A percentile compares a stretch with the other conserved stretches of the same genome.
These are phyloP conservation scores for Lycium barbarum DNA, from an alignment of 257 asterid species.

Conservation along the genomic window DNA sequence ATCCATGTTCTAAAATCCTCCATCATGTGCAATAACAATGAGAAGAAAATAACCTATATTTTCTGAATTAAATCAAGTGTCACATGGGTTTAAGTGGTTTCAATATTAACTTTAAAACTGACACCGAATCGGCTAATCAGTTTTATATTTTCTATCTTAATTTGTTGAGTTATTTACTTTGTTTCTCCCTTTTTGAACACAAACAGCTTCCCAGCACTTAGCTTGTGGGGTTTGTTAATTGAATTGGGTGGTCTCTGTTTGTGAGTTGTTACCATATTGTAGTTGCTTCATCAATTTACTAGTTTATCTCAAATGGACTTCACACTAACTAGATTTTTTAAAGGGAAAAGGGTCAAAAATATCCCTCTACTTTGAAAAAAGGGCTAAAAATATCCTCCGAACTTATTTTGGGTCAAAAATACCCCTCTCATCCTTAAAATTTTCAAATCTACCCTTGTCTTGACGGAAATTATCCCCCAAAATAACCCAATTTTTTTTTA, in stretches of 20 bases:
- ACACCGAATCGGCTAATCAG: constrained; percentile 1
- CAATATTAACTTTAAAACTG: neutral
- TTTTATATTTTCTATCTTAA: neutral
- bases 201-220: neutral
- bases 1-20: constrained; percentile 15
- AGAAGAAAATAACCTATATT: neutral
- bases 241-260: neutral
- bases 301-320: neutral
- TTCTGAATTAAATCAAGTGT: constrained; percentile 1
- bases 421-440: no score
- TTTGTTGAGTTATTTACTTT: neutral
- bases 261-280: neutral
- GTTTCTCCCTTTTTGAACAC: neutral
- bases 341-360: no score
- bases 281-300: neutral
- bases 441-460: no score
- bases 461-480: no score
- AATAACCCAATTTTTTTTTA: no score
- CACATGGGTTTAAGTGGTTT: constrained; percentile 27
- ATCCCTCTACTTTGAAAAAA: no score
- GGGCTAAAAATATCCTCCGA: no score
- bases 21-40: neutral
- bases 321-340: neutral
- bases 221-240: neutral
- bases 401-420: no score